Evolutionary conservation across 2,329 filamentous ascomycete species (phyloP).

Genomic region (Fusarium humuli): DNA sequence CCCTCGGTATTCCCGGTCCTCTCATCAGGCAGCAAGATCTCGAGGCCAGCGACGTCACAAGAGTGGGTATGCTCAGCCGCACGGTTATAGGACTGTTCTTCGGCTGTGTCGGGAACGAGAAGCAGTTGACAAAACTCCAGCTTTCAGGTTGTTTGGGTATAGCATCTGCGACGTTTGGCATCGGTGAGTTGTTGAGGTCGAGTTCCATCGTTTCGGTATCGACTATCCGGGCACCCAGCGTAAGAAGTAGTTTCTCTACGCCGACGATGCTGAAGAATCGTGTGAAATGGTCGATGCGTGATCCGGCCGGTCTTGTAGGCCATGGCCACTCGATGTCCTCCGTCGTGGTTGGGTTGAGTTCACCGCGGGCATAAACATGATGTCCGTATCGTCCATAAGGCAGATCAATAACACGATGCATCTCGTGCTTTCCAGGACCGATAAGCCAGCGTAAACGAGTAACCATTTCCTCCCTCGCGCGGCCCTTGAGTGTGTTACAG

Average conservation of each 20-base stretch:
- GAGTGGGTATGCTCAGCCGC: slow-evolving; percentile 30
- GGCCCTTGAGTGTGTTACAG: slow-evolving; percentile 29
- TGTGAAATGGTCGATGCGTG: slow-evolving; percentile 11
- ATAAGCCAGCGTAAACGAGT: slow-evolving; percentile 42
- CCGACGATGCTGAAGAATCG: slow-evolving; percentile 42
- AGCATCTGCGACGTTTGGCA: slow-evolving; percentile 4
- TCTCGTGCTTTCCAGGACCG: slow-evolving; percentile 39
- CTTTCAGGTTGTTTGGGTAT: slow-evolving; percentile 40
- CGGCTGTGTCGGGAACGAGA: slow-evolving; percentile 33
- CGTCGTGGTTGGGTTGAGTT: slow-evolving; percentile 31
- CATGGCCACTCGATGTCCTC: slow-evolving; percentile 41
- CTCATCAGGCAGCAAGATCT: slow-evolving; percentile 41
- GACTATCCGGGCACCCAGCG: slow-evolving; percentile 40
- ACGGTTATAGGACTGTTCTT: slow-evolving; percentile 29
- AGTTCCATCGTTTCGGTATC: slow-evolving; percentile 44
- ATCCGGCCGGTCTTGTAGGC: slow-evolving; percentile 24
- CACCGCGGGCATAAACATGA: slow-evolving; percentile 36
- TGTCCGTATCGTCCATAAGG: slow-evolving; percentile 44
- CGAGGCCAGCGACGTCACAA: slow-evolving; percentile 37
- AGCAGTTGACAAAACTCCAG: slow-evolving; percentile 47
- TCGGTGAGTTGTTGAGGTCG: slow-evolving; percentile 25
- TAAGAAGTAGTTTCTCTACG: slow-evolving; percentile 44
- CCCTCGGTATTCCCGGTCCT: slow-evolving; percentile 43
- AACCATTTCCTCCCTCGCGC: slow-evolving; percentile 40
- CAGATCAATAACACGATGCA: slow-evolving; percentile 43